Evolutionary conservation across 768 basidiomycete species (phyloP), one percentile per base, ranked within the genome.

Genomic region (Phylloporus sp.): DNA sequence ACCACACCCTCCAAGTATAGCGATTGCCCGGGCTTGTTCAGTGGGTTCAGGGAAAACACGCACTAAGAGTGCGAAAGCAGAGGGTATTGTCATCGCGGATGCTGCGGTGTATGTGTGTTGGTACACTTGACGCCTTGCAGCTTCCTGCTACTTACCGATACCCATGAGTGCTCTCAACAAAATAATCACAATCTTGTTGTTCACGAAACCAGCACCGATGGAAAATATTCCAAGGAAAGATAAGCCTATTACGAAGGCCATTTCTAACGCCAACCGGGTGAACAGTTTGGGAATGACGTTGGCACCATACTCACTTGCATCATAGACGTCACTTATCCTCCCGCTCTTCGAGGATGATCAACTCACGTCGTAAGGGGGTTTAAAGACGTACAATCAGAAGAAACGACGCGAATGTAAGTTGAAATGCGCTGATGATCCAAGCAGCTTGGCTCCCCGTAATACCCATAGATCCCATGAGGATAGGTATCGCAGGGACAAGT

Each of bases 131-230:
- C 7, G n/a, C 9, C 17, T 0, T n/a, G 7, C 28, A 5, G 4
- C 1, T 6, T 24, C 17, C 32, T 31, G 14, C 61, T 31, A n/a
- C 61, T 44, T 36, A 72, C 76, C 69, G 28, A 73, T 66, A 17
- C 81, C 80, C 52, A 67, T 73, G 9, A 82, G 39, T 3, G 75
- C 79, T 53, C 81, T 69, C 1, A 82, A 57, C 33, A 78, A 65
- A 29, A 81, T 66, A 35, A 82, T 63, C 0, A 64, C 67, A 42
- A 79, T 70, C 53, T 77, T 72, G 56, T 69, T 63, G 20, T 64
- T 46, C 22, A 67, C 63, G 49, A 81, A 80, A 20, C 77, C 77
- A n/a, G 65, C 66, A 20, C 66, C 66, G 13, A 80, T 50, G 9
- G 73, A 70, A 20, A 77, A 60, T 28, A 75, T 37, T 4, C 76